Evolutionary conservation across 2,329 filamentous ascomycete genomes (phyloP), one percentile per base, ranked within the genome.

Genomic region (Phyllosticta capitalensis): DNA sequence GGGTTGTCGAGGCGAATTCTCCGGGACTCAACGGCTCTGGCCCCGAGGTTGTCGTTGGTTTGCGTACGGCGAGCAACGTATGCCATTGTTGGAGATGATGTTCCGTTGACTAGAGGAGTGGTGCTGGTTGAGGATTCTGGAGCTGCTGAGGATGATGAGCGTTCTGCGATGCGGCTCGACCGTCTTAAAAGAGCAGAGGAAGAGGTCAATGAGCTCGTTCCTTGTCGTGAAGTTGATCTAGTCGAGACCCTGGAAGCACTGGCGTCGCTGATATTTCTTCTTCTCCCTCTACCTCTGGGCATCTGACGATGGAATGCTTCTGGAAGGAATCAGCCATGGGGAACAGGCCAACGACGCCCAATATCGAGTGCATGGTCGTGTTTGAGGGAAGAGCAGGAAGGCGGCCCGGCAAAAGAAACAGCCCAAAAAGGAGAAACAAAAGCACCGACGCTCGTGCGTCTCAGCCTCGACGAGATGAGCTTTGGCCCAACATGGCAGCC

Each of bases 21-120:
- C 50, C 58, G 52, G 38, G 56, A 53, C 24, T 62, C 55, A 20
- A 67, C 67, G 48, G 70, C 66, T 60, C 66, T 66, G 60, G 67
- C 69, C 50, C 67, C 67, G 62, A 70, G 59, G 33, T 56, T 58
- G 24, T 62, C 61, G 49, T 61, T 61, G 10, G 61, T 59, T 52
- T 61, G 60, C 60, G 69, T 62, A 59, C 69, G 66, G 67, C 71
- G 71, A 63, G 69, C 71, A 65, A 74, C 69, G 66, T 72, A 67
- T 63, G 71, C 70, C 71, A 74, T 73, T 58, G 64, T 64, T 56
- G 58, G 63, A 61, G 65, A 57, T 52, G 65, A 57, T 52, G 38
- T n/a, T 19, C 38, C 38, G 38, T 45, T 45, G 38, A 45, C 14
- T 12, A 45, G 38, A 45, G 38, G 14, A 45, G 38, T 45, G 38